These are phyloP conservation scores for Acacia concinna DNA, from an alignment of 331 rosid genomes.

Conservation along the genomic window DNA sequence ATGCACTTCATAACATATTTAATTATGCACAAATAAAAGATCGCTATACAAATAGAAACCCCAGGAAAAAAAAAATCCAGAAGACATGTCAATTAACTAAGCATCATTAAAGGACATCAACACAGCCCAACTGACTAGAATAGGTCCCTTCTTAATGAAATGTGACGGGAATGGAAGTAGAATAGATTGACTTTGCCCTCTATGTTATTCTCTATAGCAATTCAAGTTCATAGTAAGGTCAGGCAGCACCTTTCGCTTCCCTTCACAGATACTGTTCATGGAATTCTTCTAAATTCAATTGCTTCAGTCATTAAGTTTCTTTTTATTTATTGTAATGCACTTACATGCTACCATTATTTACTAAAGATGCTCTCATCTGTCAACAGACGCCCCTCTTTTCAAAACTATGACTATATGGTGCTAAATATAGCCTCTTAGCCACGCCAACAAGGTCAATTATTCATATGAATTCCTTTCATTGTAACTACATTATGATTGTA, in stretches of 20 bases:
- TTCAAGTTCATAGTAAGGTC: not conserved
- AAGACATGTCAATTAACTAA: not conserved
- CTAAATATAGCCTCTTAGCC: not conserved
- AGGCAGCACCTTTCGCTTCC: constrained; percentile 3
- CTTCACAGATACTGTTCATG: not conserved
- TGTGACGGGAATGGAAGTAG: not conserved
- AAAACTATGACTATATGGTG: not conserved
- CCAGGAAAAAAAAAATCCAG: not conserved
- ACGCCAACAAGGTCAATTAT: not conserved
- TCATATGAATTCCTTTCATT: not conserved
- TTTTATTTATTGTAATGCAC: not conserved
- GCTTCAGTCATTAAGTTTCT: constrained; percentile 1
- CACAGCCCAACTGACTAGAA: not conserved
- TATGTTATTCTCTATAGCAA: not conserved
- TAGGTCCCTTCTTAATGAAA: not conserved
- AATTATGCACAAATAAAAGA: not conserved
- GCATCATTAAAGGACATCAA: not conserved
- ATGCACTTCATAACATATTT: not conserved
- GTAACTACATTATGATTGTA: not conserved
- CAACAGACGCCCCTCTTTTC: not conserved
- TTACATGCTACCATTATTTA: not conserved
- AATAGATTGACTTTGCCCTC: not conserved
- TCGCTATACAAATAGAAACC: not conserved
- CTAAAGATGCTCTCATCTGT: not conserved
- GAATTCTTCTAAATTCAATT: not conserved